Conservation (phyloP, 306 rosid genomes). For the Arachis stenosperma region DNA sequence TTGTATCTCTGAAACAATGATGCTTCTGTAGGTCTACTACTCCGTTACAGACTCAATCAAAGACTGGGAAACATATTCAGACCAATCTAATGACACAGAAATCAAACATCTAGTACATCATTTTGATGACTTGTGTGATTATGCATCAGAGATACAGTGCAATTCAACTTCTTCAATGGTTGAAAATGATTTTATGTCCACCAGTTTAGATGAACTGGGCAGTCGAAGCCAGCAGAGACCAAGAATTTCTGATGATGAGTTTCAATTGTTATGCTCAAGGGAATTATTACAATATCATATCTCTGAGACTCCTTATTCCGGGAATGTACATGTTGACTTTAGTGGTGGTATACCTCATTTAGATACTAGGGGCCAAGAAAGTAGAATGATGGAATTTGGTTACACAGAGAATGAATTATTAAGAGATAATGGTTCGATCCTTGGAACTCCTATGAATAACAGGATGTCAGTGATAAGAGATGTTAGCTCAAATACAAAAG, state of each 20-base stretch:
- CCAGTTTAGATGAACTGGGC: slow-evolving; percentile 38
- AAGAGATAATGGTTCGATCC: slow-evolving; percentile 14
- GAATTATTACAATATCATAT: slow-evolving; percentile 38
- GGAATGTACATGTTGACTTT: slow-evolving; percentile 23
- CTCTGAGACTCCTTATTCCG: slow-evolving; percentile 37
- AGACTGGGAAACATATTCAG: slow-evolving; percentile 37
- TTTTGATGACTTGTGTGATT: slow-evolving; percentile 27
- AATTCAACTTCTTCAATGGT: slow-evolving; percentile 21
- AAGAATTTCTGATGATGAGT: slow-evolving; percentile 34
- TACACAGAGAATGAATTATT: slow-evolving; percentile 23
- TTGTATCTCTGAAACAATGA: slow-evolving; percentile 12
- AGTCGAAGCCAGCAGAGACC: slow-evolving; percentile 32
- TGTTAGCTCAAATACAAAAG: slow-evolving; percentile 11
- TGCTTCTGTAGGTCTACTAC: slow-evolving; percentile 44
- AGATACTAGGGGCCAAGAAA: slow-evolving; percentile 38
- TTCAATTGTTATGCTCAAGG: slow-evolving; percentile 32
- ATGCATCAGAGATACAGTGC: slow-evolving; percentile 29
- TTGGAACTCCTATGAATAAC: slow-evolving; percentile 37
- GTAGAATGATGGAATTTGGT: slow-evolving; percentile 28
- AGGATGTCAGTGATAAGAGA: slow-evolving; percentile 27
- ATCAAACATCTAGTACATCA: slow-evolving; percentile 26
- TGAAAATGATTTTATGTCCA: slow-evolving; percentile 26
- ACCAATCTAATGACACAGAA: slow-evolving; percentile 35
- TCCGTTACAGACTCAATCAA: slow-evolving; percentile 30
- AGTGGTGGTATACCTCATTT: slow-evolving; percentile 31